Conservation (phyloP, 495 filamentous ascomycete genomes). For the Podospora pseudoanserina region DNA sequence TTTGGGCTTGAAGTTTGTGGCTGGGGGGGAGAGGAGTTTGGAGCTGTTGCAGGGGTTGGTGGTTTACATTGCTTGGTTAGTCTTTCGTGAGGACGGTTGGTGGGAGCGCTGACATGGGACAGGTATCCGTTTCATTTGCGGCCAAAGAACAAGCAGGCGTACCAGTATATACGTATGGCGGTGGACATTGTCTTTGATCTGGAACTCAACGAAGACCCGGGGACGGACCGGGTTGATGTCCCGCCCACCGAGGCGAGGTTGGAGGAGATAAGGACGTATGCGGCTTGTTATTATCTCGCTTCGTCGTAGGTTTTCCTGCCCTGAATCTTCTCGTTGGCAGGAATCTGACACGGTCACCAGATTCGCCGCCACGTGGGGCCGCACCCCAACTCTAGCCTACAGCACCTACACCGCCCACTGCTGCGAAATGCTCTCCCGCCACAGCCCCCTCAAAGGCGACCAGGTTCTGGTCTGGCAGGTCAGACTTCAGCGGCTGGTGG, state of each 20-base stretch:
- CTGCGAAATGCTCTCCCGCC: slow-evolving; percentile 33
- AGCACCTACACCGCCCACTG: slow-evolving; percentile 34
- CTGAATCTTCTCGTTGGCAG: background rate
- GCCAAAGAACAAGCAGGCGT: slow-evolving; percentile 41
- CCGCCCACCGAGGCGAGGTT: slow-evolving; percentile 24
- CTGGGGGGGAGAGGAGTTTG: slow-evolving; percentile 43
- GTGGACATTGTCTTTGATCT: slow-evolving; percentile 46
- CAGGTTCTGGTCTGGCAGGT: slow-evolving; percentile 41
- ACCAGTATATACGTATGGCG: slow-evolving; percentile 46
- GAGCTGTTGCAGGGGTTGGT: slow-evolving; percentile 45
- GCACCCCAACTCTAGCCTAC: slow-evolving; percentile 27
- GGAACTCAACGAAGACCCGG: slow-evolving; percentile 37
- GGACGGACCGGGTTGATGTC: slow-evolving; percentile 4
- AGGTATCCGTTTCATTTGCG: slow-evolving; percentile 51
- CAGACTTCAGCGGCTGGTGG: slow-evolving; percentile 37
- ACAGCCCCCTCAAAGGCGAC: slow-evolving; percentile 33
- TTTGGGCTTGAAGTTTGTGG: slow-evolving; percentile 46
- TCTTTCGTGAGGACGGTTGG: background rate
- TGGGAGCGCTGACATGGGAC: background rate
- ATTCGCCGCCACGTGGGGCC: slow-evolving; percentile 34
- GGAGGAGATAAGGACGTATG: slow-evolving; percentile 38
- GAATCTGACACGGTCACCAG: slow-evolving; percentile 21
- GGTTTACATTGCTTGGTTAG: slow-evolving; percentile 47
- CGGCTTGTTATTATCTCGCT: slow-evolving; percentile 36
- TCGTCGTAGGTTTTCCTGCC: slow-evolving; percentile 31